Base-by-base conservation (phyloP, 768 basidiomycete genomes). In the Phanerochaete carnosa region DNA sequence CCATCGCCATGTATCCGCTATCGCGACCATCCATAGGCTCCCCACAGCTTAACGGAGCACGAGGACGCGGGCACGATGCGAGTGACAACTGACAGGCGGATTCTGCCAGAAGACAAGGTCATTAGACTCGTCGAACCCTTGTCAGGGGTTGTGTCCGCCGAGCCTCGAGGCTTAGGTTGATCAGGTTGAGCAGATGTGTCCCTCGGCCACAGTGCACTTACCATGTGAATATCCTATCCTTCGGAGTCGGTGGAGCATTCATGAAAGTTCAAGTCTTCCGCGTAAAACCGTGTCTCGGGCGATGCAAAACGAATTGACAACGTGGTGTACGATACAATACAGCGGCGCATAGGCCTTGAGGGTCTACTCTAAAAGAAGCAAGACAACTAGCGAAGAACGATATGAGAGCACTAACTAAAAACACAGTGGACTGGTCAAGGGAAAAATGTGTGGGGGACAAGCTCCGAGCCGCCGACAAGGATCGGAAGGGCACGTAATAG, bases 261-360 rank as follows among this genome's bases (percentile, higher is more conserved):
- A 11, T 23, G 23, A 25, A 49, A 43, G 11, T 9, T 43, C 11
- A 19, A 43, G 39, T 43, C 16, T 43, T 35, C 15, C 33, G 33
- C 19, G 39, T 43, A 11, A 12, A 43, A 43, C 12, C 5, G 47
- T 49, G 47, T 29, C 23, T 49, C 47, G 47, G 47, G 11, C 47
- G 47, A 49, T 26, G 28, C 23, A 11, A 49, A 49, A 29, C 47
- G 28, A n/a, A 52, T 52, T 52, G 51, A 52, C 51, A 15, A 39
- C n/a, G 54, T 37, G 52, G 54, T 22, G 54, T 55, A 55, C 54
- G 54, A 39, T 39, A 55, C 54, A 55, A 55, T 39, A 55, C 39
- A 55, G 25, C 25, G 37, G 54, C 35, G 26, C 23, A 35, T 26
- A 16, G 7, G 54, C 35, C 54, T 19, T 39, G 6, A 30, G 35